These are phyloP conservation scores for Camelina sativa DNA, from an alignment of 345 rosid genomes.

Conservation along the genomic window DNA sequence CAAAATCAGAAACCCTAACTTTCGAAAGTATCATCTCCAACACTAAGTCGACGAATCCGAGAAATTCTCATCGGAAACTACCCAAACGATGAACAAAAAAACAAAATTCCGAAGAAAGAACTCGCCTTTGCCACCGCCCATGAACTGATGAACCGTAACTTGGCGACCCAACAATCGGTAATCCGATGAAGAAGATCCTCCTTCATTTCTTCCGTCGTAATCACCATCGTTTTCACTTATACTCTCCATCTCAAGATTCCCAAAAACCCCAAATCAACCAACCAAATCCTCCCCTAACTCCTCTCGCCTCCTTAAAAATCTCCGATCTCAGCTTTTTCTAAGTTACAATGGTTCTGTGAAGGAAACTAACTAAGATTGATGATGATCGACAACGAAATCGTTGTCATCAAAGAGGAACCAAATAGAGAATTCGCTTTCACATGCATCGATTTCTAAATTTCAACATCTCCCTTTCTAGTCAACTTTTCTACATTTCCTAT, in stretches of 20 bases:
- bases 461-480: slow-evolving; percentile 42
- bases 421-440: slow-evolving; percentile 27
- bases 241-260: slow-evolving; percentile 32
- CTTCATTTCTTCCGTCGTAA: slow-evolving; percentile 38
- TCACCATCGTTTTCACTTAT: slow-evolving; percentile 46
- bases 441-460: slow-evolving; percentile 23
- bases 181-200: slow-evolving; percentile 35
- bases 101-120: background rate
- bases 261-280: too few relatives aligned
- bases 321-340: slow-evolving; percentile 19
- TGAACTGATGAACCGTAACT: slow-evolving; percentile 51
- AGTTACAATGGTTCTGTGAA: background rate
- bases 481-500: slow-evolving; percentile 26
- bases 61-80: background rate
- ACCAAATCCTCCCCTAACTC: background rate
- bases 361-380: slow-evolving; percentile 19
- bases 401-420: slow-evolving; percentile 20
- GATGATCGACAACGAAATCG: background rate
- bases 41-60: background rate
- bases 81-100: background rate
- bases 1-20: slow-evolving; percentile 35
- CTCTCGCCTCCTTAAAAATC: slow-evolving; percentile 16
- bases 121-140: slow-evolving; percentile 58
- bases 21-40: slow-evolving; percentile 10
- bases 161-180: slow-evolving; percentile 49